Evolutionary conservation across 768 basidiomycete genomes (phyloP), one percentile per base, ranked within the genome.

Genomic region (Lentinula guzmanii): DNA sequence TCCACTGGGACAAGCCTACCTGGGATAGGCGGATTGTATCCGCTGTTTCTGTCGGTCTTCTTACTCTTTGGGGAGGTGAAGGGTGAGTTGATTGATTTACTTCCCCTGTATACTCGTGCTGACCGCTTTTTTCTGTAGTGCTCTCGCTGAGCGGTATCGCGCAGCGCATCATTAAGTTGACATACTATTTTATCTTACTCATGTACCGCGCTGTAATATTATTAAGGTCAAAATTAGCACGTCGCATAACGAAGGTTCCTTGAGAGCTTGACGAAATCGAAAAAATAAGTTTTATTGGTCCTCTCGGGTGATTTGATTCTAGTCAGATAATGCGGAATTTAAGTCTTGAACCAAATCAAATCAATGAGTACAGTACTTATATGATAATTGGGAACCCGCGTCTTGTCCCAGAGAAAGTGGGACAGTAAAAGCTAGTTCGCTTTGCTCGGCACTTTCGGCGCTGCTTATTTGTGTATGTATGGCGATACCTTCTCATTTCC

Each of bases 21-120:
- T 91, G 90, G 90, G 87, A 91, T 70, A 74, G 81, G 58, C 80
- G 85, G 16, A 70, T 77, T 6, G 80, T 91, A 9, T 83, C 83
- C 5, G 79, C 82, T 3, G 73, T 88, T 21, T 75, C 83, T 6
- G 78, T 82, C 41, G 86, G 86, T 4, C 69, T 92, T 8, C 63
- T 89, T 34, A 73, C 82, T 3, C 72, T 93, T 13, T 85, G 82
- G 75, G 80, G 82, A 18, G 81, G 82, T 39, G 90, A 92, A 76
- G 86, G 86, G 86, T 90, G 68, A 70, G 82, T 74, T 51, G 0
- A 8, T 28, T 3, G 28, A 28, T 28, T 28, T 28, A 28, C 28
- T 28, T 28, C 3, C 0, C 3, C 24, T 8, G 2, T 5, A 28
- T 37, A 2, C 24, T 15, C 28, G 28, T 31, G 21, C 18, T 59